phyloP scores from a whole-genome alignment of 148 eudicot genomes.

The Cornus controversa region DNA sequence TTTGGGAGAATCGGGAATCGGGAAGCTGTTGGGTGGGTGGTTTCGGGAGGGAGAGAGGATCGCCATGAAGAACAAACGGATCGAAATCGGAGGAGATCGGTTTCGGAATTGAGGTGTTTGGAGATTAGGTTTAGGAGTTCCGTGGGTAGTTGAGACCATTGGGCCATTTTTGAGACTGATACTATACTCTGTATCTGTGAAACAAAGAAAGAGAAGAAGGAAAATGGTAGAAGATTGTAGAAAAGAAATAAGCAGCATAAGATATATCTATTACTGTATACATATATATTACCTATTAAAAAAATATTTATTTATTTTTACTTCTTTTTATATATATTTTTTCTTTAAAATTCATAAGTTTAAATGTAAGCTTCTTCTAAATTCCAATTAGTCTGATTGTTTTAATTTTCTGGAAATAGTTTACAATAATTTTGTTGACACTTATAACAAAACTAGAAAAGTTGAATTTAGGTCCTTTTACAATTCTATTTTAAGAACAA shows the following conservation, averaged over 20 bases:
- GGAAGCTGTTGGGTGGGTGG: constrained; percentile 10
- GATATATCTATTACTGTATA: too few species aligned
- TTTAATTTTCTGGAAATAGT: too few species aligned
- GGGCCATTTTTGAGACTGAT: constrained; percentile 33
- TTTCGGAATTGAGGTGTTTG: constrained; percentile 39
- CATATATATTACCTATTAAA: too few species aligned
- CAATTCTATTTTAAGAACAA: too few species aligned
- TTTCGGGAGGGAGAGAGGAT: constrained; percentile 17
- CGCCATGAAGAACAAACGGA: constrained; percentile 80
- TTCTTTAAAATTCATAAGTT: too few species aligned
- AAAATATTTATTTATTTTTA: too few species aligned
- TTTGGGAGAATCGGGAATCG: constrained; percentile 50
- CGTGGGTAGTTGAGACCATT: constrained; percentile 64
- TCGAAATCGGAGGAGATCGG: constrained; percentile 57
- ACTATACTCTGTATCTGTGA: neutral
- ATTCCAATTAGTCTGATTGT: too few species aligned
- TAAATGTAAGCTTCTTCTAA: too few species aligned
- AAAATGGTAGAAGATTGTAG: neutral
- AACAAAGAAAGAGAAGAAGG: neutral
- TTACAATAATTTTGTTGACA: too few species aligned
- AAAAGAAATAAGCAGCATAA: neutral
- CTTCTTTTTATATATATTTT: too few species aligned
- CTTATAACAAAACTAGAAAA: too few species aligned
- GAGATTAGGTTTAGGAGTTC: constrained; percentile 59
- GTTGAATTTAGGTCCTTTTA: too few species aligned